These are phyloP conservation scores for Schwanniomyces vanrijiae DNA, from an alignment of 805 yeast genomes.

Conservation along the genomic window DNA sequence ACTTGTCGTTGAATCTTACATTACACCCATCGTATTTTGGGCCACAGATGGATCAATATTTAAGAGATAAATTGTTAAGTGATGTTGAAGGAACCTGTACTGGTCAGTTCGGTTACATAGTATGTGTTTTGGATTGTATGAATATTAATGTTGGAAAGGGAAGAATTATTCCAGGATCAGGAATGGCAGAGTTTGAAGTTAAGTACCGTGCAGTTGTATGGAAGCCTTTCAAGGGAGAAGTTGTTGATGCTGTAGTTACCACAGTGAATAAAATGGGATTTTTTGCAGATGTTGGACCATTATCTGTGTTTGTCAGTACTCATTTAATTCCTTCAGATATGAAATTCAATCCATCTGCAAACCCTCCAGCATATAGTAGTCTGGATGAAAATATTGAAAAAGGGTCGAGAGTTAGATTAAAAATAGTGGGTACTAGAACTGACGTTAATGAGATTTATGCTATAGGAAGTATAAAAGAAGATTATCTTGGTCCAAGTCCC, in stretches of 20 bases:
- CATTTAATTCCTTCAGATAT: conserved; percentile 94
- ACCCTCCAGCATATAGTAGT: conserved; percentile 97
- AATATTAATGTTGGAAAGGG: conserved; percentile 95
- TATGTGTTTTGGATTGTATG: conserved; percentile 94
- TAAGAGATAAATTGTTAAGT: conserved; percentile 83
- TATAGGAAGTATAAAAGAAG: conserved; percentile 97
- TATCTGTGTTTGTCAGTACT: conserved; percentile 90
- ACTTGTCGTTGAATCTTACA: conserved; percentile 85
- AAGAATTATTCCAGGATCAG: conserved; percentile 83
- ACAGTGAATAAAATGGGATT: conserved; percentile 94
- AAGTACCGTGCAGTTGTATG: conserved; percentile 95
- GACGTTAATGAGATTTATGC: conserved; percentile 98
- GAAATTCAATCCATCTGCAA: conserved; percentile 90
- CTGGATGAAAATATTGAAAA: conserved; percentile 94
- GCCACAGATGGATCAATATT: conserved; percentile 93
- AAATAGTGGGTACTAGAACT: conserved; percentile 95
- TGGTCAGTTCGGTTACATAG: conserved; percentile 96
- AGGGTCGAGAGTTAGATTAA: conserved; percentile 89
- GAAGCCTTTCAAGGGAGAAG: conserved; percentile 99
- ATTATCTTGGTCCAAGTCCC: conserved; percentile 83
- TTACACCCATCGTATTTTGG: conserved; percentile 98
- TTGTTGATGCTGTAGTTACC: conserved; percentile 94
- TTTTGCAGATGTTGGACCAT: conserved; percentile 97
- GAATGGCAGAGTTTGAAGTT: conserved; percentile 95
- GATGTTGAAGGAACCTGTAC: conserved; percentile 99